Conservation (phyloP, 768 basidiomycete genomes). For the Lactarius tabidus region DNA sequence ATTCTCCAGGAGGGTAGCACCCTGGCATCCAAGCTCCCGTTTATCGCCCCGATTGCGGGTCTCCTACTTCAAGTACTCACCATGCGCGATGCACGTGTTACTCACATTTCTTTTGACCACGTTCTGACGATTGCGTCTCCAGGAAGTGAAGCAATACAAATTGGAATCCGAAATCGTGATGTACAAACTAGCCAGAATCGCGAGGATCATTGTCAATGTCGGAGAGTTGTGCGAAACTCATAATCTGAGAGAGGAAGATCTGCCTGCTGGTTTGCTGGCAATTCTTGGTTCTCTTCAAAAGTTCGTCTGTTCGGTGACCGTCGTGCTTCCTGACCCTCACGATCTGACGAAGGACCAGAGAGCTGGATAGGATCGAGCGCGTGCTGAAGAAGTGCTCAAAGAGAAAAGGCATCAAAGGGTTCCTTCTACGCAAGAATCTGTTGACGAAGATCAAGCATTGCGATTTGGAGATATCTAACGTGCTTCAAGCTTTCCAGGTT, state of each 20-base stretch:
- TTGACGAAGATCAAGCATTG: neutral
- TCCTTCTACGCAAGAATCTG: neutral
- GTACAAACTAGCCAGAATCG: neutral
- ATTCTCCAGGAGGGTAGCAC: too few species aligned
- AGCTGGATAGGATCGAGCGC: neutral
- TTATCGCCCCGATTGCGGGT: too few species aligned
- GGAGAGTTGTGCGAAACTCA: neutral
- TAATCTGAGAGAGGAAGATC: neutral
- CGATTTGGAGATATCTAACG: neutral
- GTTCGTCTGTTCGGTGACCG: neutral
- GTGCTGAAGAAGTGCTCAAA: neutral
- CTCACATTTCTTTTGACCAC: too few species aligned
- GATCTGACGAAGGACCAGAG: neutral
- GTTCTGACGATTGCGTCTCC: neutral
- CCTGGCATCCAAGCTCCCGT: too few species aligned
- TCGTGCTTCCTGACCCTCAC: neutral
- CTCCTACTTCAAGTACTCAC: too few species aligned
- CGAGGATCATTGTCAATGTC: neutral
- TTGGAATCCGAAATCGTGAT: neutral
- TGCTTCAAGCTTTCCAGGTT: neutral
- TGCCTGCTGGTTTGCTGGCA: neutral
- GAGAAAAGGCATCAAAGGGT: neutral
- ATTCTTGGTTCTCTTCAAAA: neutral
- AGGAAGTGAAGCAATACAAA: neutral
- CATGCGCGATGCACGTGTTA: too few species aligned